These are phyloP conservation scores for Guyanaporus albipodus DNA, from an alignment of 768 basidiomycete species.

Conservation along the genomic window DNA sequence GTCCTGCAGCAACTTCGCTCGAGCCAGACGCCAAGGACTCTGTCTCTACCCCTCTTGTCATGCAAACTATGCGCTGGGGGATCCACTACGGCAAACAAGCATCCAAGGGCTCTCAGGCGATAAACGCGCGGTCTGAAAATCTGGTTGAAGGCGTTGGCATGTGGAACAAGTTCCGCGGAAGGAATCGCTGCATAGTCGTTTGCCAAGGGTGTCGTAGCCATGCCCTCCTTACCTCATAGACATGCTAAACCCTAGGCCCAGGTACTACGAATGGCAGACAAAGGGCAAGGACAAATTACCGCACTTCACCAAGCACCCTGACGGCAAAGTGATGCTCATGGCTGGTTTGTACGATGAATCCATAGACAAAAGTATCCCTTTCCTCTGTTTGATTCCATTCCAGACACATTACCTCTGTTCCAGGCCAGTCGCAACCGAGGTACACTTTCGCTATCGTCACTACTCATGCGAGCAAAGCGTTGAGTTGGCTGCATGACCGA, in stretches of 20 bases:
- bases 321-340: conserved; percentile 68
- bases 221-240: no score
- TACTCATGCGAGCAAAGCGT: conserved; percentile 62
- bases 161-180: conserved; percentile 81
- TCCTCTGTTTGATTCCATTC: not conserved
- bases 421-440: conserved; percentile 53
- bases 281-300: conserved; percentile 78
- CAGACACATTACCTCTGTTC: not conserved
- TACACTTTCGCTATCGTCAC: conserved; percentile 93
- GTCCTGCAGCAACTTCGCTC: no score
- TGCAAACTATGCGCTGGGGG: conserved; percentile 92
- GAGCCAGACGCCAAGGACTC: conserved; percentile 2
- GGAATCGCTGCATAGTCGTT: conserved; percentile 80
- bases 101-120: conserved; percentile 64
- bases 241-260: conserved; percentile 22
- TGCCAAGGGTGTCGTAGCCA: no score
- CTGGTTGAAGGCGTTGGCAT: conserved; percentile 71
- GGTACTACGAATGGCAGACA: conserved; percentile 94
- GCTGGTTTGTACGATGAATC: conserved; percentile 84
- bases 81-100: conserved; percentile 64
- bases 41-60: conserved; percentile 36
- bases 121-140: conserved; percentile 86
- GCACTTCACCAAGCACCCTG: conserved; percentile 71
- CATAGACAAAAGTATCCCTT: conserved; percentile 51
- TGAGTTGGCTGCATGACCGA: conserved; percentile 89